These are phyloP conservation scores for Austropuccinia psidii DNA, from an alignment of 1,284 basidiomycete species.

Conservation along the genomic window DNA sequence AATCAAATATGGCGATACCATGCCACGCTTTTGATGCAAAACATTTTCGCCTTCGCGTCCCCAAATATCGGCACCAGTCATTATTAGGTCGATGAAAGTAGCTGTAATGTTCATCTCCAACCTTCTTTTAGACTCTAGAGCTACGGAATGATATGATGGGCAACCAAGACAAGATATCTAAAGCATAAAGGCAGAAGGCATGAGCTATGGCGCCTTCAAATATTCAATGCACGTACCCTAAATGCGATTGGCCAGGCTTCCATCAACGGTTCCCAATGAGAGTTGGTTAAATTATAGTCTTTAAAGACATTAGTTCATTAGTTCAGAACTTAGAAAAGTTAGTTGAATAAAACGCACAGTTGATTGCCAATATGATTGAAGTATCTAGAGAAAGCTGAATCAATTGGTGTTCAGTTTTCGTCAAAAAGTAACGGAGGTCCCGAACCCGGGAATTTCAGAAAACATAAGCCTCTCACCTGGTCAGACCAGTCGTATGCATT, in stretches of 20 bases:
- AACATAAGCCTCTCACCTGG: constrained; percentile 55
- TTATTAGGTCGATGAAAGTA: constrained; percentile 77
- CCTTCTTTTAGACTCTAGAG: constrained; percentile 60
- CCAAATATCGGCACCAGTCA: constrained; percentile 66
- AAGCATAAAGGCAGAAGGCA: not conserved
- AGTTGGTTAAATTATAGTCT: constrained; percentile 91
- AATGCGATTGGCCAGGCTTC: constrained; percentile 91
- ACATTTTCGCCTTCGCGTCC: constrained; percentile 65
- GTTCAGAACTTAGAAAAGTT: constrained; percentile 38
- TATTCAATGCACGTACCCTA: constrained; percentile 53
- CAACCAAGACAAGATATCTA: constrained; percentile 37
- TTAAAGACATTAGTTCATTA: not conserved
- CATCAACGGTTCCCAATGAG: constrained; percentile 98
- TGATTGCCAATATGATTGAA: constrained; percentile 71
- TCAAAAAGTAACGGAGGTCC: too few species aligned
- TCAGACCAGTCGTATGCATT: constrained; percentile 87
- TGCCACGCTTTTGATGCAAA: constrained; percentile 67
- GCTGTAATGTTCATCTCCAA: constrained; percentile 88
- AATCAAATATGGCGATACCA: constrained; percentile 86
- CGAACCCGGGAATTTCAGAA: constrained; percentile 31
- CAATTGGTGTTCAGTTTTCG: not conserved
- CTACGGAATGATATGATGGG: constrained; percentile 37
- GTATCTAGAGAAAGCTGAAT: constrained; percentile 69
- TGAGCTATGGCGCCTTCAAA: not conserved
- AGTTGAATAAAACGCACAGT: constrained; percentile 50